Conservation (phyloP, 2,329 filamentous ascomycete genomes). For the Fusarium sp. region DNA sequence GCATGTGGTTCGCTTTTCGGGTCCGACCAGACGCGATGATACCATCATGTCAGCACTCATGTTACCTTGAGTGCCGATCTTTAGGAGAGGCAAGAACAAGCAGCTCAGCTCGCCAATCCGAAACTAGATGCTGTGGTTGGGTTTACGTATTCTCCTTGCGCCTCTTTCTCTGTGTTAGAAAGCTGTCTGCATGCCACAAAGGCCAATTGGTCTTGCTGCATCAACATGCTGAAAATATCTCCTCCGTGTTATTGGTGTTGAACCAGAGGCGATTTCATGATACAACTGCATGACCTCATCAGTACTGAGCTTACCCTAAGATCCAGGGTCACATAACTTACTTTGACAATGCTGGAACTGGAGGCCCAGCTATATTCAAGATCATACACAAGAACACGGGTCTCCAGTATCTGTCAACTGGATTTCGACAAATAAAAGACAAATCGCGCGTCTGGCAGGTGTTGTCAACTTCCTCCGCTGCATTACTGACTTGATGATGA, state of each 20-base stretch:
- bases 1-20: slow-evolving; percentile 4
- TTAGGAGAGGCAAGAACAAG: slow-evolving; percentile 28
- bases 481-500: slow-evolving; percentile 53
- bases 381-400: slow-evolving; percentile 68
- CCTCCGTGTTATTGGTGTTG: slow-evolving; percentile 73
- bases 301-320: not conserved
- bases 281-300: slow-evolving; percentile 64
- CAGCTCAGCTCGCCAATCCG: slow-evolving; percentile 30
- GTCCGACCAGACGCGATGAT: slow-evolving; percentile 14
- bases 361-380: slow-evolving; percentile 71
- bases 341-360: slow-evolving; percentile 75
- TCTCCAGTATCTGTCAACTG: slow-evolving; percentile 58
- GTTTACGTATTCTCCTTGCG: slow-evolving; percentile 26
- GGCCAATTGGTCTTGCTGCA: slow-evolving; percentile 47
- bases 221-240: slow-evolving; percentile 54
- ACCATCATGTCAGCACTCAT: slow-evolving; percentile 15
- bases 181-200: slow-evolving; percentile 68
- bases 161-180: slow-evolving; percentile 58
- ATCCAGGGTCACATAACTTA: slow-evolving; percentile 46
- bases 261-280: slow-evolving; percentile 67
- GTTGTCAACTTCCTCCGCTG: not conserved
- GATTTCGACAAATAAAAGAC: slow-evolving; percentile 61
- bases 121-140: slow-evolving; percentile 12
- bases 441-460: slow-evolving; percentile 55
- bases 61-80: slow-evolving; percentile 34